A percentile compares a stretch with the other conserved stretches of the same genome.
phyloP scores from a whole-genome alignment of 2,329 filamentous ascomycete species.

The Aspergillus ruber region DNA sequence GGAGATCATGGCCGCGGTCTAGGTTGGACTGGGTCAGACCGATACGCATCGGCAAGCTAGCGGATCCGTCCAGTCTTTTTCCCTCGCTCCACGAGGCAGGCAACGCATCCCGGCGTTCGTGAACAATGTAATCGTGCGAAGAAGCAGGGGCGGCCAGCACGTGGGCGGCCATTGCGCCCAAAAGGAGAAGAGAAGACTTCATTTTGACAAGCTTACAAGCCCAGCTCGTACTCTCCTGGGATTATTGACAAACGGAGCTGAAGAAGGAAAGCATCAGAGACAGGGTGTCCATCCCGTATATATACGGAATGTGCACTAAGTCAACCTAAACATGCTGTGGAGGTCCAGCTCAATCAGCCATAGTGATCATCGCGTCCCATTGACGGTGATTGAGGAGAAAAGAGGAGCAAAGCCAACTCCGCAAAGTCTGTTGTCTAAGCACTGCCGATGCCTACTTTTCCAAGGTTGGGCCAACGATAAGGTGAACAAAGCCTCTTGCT shows the following conservation, averaged over 20 bases:
- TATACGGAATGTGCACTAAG: background rate
- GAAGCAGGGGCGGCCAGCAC: slow-evolving; percentile 16
- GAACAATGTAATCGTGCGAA: slow-evolving; percentile 19
- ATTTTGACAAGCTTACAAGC: slow-evolving; percentile 8
- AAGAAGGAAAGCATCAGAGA: background rate
- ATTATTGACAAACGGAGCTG: background rate
- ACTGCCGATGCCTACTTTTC: background rate
- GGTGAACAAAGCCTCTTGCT: background rate
- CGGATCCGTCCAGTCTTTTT: slow-evolving; percentile 24
- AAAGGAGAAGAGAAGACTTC: slow-evolving; percentile 17
- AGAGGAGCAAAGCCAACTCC: too few species aligned
- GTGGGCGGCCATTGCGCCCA: slow-evolving; percentile 12
- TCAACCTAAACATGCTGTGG: too few species aligned
- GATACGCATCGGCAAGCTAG: slow-evolving; percentile 41
- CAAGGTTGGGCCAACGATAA: background rate
- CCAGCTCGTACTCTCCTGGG: background rate
- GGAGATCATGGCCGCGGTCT: slow-evolving; percentile 37
- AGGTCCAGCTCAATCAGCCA: too few species aligned
- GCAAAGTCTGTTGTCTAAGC: too few species aligned
- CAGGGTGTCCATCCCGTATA: background rate
- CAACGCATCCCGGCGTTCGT: slow-evolving; percentile 25
- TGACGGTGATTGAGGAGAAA: too few species aligned
- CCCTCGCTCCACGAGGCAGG: slow-evolving; percentile 22
- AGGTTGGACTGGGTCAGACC: slow-evolving; percentile 42
- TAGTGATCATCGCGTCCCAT: too few species aligned